Evolutionary conservation across 2,329 filamentous ascomycete genomes (phyloP).

Genomic region (Cordyceps tenuipes): DNA sequence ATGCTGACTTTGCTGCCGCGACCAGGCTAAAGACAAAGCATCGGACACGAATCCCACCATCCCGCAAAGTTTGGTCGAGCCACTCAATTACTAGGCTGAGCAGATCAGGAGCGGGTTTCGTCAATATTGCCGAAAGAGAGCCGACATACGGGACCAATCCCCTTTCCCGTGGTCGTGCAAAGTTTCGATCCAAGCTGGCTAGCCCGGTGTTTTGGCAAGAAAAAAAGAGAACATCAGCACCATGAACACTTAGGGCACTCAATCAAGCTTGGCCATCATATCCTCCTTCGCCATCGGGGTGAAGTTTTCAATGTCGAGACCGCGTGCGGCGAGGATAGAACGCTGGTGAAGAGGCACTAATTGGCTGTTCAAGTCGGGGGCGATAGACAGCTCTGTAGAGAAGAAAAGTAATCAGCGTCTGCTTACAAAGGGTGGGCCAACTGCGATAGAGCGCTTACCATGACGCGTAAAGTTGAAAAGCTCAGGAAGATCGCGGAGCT

Average conservation of each 20-base stretch:
- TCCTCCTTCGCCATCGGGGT: slow-evolving; percentile 85
- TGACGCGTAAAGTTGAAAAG: slow-evolving; percentile 93
- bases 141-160: neutral
- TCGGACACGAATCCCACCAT: neutral
- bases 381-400: slow-evolving; percentile 82
- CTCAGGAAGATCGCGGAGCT: slow-evolving; percentile 71
- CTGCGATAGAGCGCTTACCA: slow-evolving; percentile 52
- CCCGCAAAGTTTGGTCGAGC: neutral
- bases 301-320: slow-evolving; percentile 90
- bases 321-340: slow-evolving; percentile 62
- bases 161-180: neutral
- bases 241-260: slow-evolving; percentile 32
- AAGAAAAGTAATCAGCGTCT: neutral
- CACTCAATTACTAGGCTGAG: neutral
- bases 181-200: neutral
- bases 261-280: slow-evolving; percentile 97
- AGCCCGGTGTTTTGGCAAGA: neutral
- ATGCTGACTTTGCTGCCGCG: neutral
- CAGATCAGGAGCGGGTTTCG: neutral
- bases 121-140: neutral
- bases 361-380: slow-evolving; percentile 75
- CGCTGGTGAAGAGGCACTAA: slow-evolving; percentile 80
- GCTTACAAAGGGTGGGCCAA: neutral
- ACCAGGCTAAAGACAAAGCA: neutral
- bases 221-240: slow-evolving; percentile 4